These are phyloP conservation scores for Globisporangium abappressorium DNA, from an alignment of 352 stramenopile species.

Conservation along the genomic window DNA sequence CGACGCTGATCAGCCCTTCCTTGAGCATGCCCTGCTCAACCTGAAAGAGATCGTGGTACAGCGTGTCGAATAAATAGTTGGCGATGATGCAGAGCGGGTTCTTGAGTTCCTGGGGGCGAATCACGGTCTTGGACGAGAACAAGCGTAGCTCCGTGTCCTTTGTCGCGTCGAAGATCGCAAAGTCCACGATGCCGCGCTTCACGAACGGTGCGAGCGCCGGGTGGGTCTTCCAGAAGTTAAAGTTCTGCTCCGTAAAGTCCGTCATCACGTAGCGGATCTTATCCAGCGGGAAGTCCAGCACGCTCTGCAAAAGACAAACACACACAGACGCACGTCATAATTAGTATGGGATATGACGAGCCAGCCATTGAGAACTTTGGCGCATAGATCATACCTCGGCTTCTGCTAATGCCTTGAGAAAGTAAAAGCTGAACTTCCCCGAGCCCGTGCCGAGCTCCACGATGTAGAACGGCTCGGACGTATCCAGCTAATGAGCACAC, in stretches of 20 bases:
- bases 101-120: slow-evolving; percentile 49
- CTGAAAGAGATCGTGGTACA: slow-evolving; percentile 90
- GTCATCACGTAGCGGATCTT: slow-evolving; percentile 95
- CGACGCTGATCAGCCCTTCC: slow-evolving; percentile 89
- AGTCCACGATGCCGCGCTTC: slow-evolving; percentile 84
- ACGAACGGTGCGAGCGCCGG: slow-evolving; percentile 85
- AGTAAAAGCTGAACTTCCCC: slow-evolving; percentile 95
- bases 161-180: slow-evolving; percentile 93
- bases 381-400: slow-evolving; percentile 23
- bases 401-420: slow-evolving; percentile 86
- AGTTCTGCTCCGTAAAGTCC: slow-evolving; percentile 92
- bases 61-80: slow-evolving; percentile 95
- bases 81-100: slow-evolving; percentile 92
- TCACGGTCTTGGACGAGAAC: slow-evolving; percentile 45
- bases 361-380: not conserved
- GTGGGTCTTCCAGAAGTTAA: slow-evolving; percentile 93
- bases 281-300: slow-evolving; percentile 85
- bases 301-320: slow-evolving; percentile 23
- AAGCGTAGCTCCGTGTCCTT: slow-evolving; percentile 81
- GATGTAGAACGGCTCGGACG: slow-evolving; percentile 90
- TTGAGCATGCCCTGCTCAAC: slow-evolving; percentile 84
- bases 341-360: not conserved
- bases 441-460: slow-evolving; percentile 91
- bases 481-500: slow-evolving; percentile 41
- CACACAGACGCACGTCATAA: too few species aligned